These are phyloP conservation scores for grape (Vitis vinifera) DNA, from an alignment of 164 flowering plant genomes.

Conservation along the genomic window ASM3070453v1 NC_081815.1:9777501-9778000, in stretches of 20 bases:
- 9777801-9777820: no score
- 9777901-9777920: conserved; percentile 18
- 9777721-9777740: conserved; percentile 62
- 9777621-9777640: conserved; percentile 60
- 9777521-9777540: no score
- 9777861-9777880: conserved; percentile 69
- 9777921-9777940: conserved; percentile 36
- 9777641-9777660: conserved; percentile 81
- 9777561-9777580: neutral
- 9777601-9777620: conserved; percentile 43
- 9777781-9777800: neutral
- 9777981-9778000: conserved; percentile 72
- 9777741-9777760: conserved; percentile 66
- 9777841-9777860: conserved; percentile 56
- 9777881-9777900: conserved; percentile 38
- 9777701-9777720: conserved; percentile 75
- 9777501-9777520: conserved; percentile 11
- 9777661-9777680: conserved; percentile 83
- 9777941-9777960: conserved; percentile 66
- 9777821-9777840: no score
- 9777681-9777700: conserved; percentile 59
- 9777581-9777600: conserved; percentile 43
- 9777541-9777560: no score
- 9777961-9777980: conserved; percentile 66
- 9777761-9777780: conserved; percentile 14